Conservation (phyloP, 108 stramenopile species). For the Cyclotella sp. region DNA sequence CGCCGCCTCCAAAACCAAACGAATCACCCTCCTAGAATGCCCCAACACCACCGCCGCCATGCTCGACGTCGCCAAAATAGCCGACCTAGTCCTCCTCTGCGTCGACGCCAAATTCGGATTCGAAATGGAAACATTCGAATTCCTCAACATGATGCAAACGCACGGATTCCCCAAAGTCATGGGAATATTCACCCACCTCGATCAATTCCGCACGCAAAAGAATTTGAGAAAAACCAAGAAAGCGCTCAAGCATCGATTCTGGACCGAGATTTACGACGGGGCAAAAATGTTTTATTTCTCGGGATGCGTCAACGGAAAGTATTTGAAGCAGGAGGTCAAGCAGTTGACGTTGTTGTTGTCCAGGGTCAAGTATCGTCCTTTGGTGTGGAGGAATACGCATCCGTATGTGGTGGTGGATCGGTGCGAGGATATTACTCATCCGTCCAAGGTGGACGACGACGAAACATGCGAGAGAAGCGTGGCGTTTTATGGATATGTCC, state of each 20-base stretch:
- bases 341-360: constrained; percentile 88
- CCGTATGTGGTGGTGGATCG: constrained; percentile 96
- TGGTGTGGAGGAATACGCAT: constrained; percentile 98
- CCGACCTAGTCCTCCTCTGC: constrained; percentile 95
- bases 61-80: constrained; percentile 98
- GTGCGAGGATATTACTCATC: constrained; percentile 91
- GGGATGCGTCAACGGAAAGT: constrained; percentile 95
- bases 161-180: constrained; percentile 99
- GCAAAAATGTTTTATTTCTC: constrained; percentile 98
- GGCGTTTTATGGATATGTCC: constrained; percentile 95
- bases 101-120: constrained; percentile 99
- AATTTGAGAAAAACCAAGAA: constrained; percentile 93
- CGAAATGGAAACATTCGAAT: constrained; percentile 99
- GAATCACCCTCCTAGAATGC: constrained; percentile 96
- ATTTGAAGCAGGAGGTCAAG: constrained; percentile 94
- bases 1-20: constrained; percentile 89
- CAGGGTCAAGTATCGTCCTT: constrained; percentile 95
- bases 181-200: constrained; percentile 98
- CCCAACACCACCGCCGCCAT: constrained; percentile 93
- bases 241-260: constrained; percentile 95
- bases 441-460: constrained; percentile 77
- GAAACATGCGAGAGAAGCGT: constrained; percentile 83
- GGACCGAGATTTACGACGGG: constrained; percentile 98
- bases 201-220: constrained; percentile 92
- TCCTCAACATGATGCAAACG: constrained; percentile 96